phyloP scores from a whole-genome alignment of 2,329 filamentous ascomycete genomes.

The Arachnomyces sp. region DNA sequence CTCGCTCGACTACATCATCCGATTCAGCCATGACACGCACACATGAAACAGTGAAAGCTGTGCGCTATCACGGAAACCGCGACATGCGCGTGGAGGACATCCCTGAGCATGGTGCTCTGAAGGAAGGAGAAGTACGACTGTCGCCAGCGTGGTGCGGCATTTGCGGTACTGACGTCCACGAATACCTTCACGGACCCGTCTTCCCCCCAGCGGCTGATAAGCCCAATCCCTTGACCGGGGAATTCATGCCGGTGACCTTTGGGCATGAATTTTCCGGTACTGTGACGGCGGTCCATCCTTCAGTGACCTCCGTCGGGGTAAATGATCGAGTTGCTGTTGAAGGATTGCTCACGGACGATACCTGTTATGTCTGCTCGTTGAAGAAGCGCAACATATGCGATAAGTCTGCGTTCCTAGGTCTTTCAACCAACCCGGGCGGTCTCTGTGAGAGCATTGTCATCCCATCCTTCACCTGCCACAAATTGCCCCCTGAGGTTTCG shows the following conservation, averaged over 20 bases:
- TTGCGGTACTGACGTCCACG: constrained; percentile 42
- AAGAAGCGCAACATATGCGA: constrained; percentile 53
- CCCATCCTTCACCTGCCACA: constrained; percentile 19
- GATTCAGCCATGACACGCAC: too few relatives aligned
- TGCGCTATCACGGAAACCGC: constrained; percentile 28
- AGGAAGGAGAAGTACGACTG: constrained; percentile 43
- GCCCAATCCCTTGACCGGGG: constrained; percentile 53
- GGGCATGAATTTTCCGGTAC: constrained; percentile 60
- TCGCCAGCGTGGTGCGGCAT: constrained; percentile 29
- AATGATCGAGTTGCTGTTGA: constrained; percentile 55
- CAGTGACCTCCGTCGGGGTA: constrained; percentile 39
- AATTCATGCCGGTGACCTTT: constrained; percentile 51
- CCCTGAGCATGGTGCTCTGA: constrained; percentile 32
- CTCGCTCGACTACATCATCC: too few relatives aligned
- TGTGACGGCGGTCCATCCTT: constrained; percentile 51
- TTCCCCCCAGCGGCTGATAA: constrained; percentile 38
- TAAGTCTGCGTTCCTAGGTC: constrained; percentile 47
- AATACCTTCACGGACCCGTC: constrained; percentile 44
- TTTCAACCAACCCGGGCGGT: constrained; percentile 34
- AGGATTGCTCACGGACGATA: constrained; percentile 23
- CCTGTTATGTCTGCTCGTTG: constrained; percentile 48
- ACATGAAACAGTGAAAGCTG: constrained; percentile 28
- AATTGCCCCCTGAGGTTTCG: constrained; percentile 17
- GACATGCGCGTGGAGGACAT: constrained; percentile 31
- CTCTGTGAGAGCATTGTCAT: constrained; percentile 21